Evolutionary conservation across 768 basidiomycete species (phyloP).

Genomic region (Boletus rufocinnamomeus): DNA sequence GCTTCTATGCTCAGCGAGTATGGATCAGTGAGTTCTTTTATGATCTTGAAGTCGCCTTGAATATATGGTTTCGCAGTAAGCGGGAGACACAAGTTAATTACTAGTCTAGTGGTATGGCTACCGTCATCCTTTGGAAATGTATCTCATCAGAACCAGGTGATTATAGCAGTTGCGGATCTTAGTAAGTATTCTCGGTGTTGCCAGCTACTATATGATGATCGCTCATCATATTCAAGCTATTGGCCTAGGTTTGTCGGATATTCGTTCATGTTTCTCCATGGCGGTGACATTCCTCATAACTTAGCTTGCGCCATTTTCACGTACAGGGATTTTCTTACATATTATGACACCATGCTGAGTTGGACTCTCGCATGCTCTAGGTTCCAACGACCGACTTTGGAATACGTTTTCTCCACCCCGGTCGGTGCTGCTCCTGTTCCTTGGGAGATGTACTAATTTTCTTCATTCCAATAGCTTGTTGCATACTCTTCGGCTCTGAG

Average conservation of each 20-base stretch:
- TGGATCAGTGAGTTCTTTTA: constrained; percentile 8
- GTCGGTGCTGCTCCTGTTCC: neutral
- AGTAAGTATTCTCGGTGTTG: neutral
- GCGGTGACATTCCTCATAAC: neutral
- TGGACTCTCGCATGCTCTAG: neutral
- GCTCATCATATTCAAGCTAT: constrained; percentile 7
- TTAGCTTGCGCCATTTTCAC: constrained; percentile 3
- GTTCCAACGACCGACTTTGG: neutral
- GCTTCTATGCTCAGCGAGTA: constrained; percentile 11
- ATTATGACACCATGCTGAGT: neutral
- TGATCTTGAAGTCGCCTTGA: neutral
- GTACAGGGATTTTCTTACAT: neutral
- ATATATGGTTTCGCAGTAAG: constrained; percentile 5
- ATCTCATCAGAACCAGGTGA: constrained; percentile 3
- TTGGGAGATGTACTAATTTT: neutral
- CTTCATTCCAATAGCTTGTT: neutral
- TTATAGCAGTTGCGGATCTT: constrained; percentile 1
- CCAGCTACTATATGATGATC: neutral
- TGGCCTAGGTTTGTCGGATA: constrained; percentile 5
- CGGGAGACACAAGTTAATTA: constrained; percentile 5
- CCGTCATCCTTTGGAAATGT: neutral
- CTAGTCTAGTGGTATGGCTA: constrained; percentile 3
- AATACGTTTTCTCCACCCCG: constrained; percentile 9
- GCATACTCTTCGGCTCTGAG: neutral
- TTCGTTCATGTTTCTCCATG: neutral